phyloP scores from a whole-genome alignment of 2,329 filamentous ascomycete genomes.

The Coniochaeta pulveracea region DNA sequence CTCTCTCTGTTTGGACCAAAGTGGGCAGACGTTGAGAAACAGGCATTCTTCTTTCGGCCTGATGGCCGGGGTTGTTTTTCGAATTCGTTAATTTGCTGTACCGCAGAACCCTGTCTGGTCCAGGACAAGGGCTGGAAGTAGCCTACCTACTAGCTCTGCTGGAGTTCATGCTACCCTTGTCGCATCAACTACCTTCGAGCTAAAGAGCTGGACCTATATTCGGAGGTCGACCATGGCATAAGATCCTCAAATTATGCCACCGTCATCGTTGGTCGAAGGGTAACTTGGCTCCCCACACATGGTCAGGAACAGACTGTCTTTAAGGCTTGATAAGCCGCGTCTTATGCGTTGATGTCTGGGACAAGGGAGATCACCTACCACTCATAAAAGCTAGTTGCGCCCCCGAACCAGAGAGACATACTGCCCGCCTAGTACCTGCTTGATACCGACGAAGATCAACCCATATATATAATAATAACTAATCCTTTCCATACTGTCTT shows the following conservation, averaged over 20 bases:
- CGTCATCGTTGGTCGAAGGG: constrained; percentile 35
- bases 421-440: no score
- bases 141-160: constrained; percentile 18
- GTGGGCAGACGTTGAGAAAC: constrained; percentile 9
- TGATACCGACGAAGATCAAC: no score
- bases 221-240: constrained; percentile 41
- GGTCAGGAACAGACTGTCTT: constrained; percentile 34
- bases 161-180: constrained; percentile 22
- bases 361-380: no score
- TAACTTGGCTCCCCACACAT: constrained; percentile 27
- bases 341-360: no score
- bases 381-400: no score
- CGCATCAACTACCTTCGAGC: constrained; percentile 28
- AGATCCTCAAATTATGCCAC: constrained; percentile 49
- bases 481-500: no score
- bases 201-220: constrained; percentile 38
- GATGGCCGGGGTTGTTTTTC: constrained; percentile 15
- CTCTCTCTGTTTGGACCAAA: constrained; percentile 17
- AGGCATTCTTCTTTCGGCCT: constrained; percentile 19
- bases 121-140: no score
- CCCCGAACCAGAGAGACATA: no score
- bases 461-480: no score
- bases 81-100: constrained; percentile 21
- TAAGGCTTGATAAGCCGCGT: no score
- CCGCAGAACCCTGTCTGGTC: constrained; percentile 19